Percentiles rank a stretch among this genome's conserved stretches.
These are phyloP conservation scores for Tetracladium marchalianum DNA, from an alignment of 495 filamentous ascomycete genomes.

Conservation along the genomic window DNA sequence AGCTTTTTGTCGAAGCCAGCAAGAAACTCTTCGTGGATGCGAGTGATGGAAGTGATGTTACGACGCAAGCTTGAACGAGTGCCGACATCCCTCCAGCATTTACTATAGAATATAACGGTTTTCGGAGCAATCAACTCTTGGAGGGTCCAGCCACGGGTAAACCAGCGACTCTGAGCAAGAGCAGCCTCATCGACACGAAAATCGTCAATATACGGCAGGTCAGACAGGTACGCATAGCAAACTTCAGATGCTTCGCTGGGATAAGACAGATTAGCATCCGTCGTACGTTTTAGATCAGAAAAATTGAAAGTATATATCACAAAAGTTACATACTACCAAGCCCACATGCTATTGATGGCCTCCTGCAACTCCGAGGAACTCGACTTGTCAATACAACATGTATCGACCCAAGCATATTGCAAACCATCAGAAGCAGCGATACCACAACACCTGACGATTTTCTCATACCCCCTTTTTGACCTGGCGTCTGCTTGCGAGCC, in stretches of 20 bases:
- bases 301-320: too few relatives aligned
- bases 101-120: slow-evolving; percentile 16
- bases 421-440: slow-evolving; percentile 10
- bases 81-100: slow-evolving; percentile 1
- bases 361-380: slow-evolving; percentile 26
- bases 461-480: slow-evolving; percentile 16
- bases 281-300: too few relatives aligned
- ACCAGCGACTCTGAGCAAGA: slow-evolving; percentile 25
- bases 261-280: too few relatives aligned
- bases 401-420: slow-evolving; percentile 32
- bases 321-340: too few relatives aligned
- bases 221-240: not conserved
- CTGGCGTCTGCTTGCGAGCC: not conserved
- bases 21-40: not conserved
- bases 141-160: slow-evolving; percentile 25
- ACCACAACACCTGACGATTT: slow-evolving; percentile 16
- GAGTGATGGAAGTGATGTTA: slow-evolving; percentile 2
- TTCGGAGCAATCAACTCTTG: slow-evolving; percentile 31
- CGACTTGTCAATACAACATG: slow-evolving; percentile 29
- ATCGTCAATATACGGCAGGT: too few relatives aligned
- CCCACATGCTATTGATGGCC: slow-evolving; percentile 31
- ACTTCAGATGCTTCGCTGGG: too few relatives aligned
- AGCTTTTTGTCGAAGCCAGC: not conserved
- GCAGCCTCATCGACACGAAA: not conserved
- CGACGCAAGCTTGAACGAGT: not conserved